A percentile compares a stretch with the other conserved stretches of the same genome.
Evolutionary conservation across 2,329 filamentous ascomycete genomes (phyloP).

Genomic region (Neurospora sp.): DNA sequence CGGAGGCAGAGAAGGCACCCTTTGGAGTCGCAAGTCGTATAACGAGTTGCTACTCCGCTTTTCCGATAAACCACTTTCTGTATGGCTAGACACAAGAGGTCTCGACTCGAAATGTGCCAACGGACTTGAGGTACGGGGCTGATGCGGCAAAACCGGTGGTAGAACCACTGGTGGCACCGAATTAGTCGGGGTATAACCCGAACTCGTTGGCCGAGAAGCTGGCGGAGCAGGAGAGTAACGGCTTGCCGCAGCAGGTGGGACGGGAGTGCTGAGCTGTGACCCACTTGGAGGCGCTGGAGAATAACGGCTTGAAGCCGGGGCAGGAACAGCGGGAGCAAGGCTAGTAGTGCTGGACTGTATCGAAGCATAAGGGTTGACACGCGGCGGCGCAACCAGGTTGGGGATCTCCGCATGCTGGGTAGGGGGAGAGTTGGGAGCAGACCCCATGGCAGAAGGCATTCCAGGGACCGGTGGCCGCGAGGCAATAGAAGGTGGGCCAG

Average conservation of each 20-base stretch:
- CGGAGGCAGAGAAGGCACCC: conserved; percentile 48
- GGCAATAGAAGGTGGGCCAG: conserved; percentile 10
- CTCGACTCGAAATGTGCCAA: conserved; percentile 50
- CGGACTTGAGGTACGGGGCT: conserved; percentile 56
- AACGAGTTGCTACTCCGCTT: conserved; percentile 40
- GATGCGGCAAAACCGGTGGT: conserved; percentile 43
- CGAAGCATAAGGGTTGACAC: conserved; percentile 42
- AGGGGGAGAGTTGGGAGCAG: conserved; percentile 1
- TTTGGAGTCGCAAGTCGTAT: conserved; percentile 43
- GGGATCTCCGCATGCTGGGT: conserved; percentile 19
- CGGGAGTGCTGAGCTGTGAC: conserved; percentile 29
- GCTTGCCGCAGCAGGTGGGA: conserved; percentile 29
- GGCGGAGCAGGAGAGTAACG: conserved; percentile 46
- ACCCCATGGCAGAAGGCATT: conserved; percentile 14
- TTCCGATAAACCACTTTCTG: conserved; percentile 33
- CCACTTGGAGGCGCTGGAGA: conserved; percentile 45
- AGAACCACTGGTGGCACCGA: conserved; percentile 22
- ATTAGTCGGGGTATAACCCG: conserved; percentile 25
- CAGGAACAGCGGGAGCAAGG: conserved; percentile 17
- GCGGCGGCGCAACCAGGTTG: conserved; percentile 43
- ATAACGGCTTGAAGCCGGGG: conserved; percentile 38
- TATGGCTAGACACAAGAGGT: conserved; percentile 21
- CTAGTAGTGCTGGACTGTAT: conserved; percentile 24
- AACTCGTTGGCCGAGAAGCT: conserved; percentile 21
- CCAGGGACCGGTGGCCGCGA: conserved; percentile 14